Base-by-base conservation (phyloP, 2,329 filamentous ascomycete species). In the Hymenoscyphus infarciens region DNA sequence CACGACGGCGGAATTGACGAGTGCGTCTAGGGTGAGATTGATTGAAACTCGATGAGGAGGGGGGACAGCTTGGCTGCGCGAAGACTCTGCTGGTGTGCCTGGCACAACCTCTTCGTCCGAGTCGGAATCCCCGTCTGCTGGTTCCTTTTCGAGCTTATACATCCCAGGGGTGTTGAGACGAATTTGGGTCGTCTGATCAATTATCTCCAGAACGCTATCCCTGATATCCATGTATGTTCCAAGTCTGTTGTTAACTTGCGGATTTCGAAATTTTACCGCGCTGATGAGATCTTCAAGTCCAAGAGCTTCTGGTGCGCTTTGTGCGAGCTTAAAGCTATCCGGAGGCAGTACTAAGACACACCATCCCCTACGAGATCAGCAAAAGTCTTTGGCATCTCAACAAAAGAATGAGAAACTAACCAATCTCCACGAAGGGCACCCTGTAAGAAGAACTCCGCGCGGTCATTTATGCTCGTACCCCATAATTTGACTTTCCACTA, bases 401-500 rank as follows among this genome's bases (percentile, higher is more conserved):
- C 3, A 13, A 52, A 25, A 11, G 45, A 52, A 52, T 13, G 10
- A 13, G 22, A 13, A 5, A 52, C 45, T 52, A 13, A 52, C 45
- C 19, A 52, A 25, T 52, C 45, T 11, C 45, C 19, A 52, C 19
- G 19, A 10, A 13, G 10, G 11, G 19, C 25, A 52, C 45, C 45
- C 35, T 38, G 35, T 13, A 19, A 52, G 1, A 25, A 13, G 25
- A 52, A 19, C 19, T 52, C 45, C 6, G 45, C 45, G 19, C 19
- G 45, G 38, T 53, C 27, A 8, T 52, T 16, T 25, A 56, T 22
- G 39, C 39, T n/a, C 11, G 13, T 49, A 29, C 25, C 56, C 53
- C 61, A 56, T 13, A 33, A 49, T 13, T 45, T 22, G 39, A 35
- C 27, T 29, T 53, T 35, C 58, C 54, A 59, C 39, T 56, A 53